These are phyloP conservation scores for Balamuthia mandrillaris DNA, from an alignment of 208 protist genomes.

Conservation along the genomic window DNA sequence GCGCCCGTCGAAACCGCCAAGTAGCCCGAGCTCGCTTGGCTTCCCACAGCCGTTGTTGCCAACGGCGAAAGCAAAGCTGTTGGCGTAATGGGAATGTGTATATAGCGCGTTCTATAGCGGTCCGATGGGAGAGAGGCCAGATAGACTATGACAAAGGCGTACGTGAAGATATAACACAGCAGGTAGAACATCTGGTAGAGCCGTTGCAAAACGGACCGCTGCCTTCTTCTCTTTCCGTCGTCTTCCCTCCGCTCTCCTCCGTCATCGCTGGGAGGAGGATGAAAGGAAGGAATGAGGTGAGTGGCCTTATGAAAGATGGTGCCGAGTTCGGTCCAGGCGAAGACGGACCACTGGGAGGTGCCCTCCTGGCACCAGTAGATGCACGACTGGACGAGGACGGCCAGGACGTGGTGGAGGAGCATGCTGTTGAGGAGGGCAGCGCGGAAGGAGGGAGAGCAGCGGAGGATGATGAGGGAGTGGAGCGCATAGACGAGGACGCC, in stretches of 20 bases:
- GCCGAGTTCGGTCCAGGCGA: neutral
- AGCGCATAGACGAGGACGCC: neutral
- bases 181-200: slow-evolving; percentile 10
- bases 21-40: too few species aligned
- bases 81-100: too few species aligned
- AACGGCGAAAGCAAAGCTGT: too few species aligned
- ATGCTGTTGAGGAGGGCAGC: neutral
- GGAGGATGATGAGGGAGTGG: neutral
- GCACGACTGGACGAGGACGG: neutral
- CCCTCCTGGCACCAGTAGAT: slow-evolving; percentile 4
- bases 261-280: too few species aligned
- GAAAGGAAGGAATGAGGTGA: neutral
- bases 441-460: too few species aligned
- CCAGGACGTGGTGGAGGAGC: neutral
- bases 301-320: neutral
- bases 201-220: neutral
- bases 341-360: neutral
- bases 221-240: too few species aligned
- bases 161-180: neutral
- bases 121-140: neutral
- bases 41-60: too few species aligned
- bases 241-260: too few species aligned
- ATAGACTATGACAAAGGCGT: neutral
- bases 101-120: too few species aligned
- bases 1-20: too few species aligned